Evolutionary conservation across 176 grass and related monocot species (phyloP).

Genomic region (Carex scoparia): DNA sequence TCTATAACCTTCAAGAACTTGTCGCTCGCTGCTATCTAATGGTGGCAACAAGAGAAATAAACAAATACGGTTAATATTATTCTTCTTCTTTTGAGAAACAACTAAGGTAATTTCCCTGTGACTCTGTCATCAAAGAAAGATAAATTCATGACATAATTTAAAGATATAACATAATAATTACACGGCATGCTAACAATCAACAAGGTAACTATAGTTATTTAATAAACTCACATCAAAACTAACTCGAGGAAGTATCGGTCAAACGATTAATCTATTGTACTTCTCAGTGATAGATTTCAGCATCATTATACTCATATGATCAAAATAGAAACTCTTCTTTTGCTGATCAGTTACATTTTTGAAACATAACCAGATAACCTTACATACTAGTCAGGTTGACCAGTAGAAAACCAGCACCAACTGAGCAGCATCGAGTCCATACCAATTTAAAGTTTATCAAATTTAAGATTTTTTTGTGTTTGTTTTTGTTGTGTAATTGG

Average conservation of each 20-base stretch:
- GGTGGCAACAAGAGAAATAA: not conserved
- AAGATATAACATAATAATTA: not conserved
- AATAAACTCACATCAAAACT: not conserved
- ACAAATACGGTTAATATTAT: not conserved
- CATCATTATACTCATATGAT: not conserved
- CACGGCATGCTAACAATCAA: not conserved
- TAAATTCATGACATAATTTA: not conserved
- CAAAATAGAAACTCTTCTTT: too few species aligned
- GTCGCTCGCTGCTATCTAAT: slow-evolving; percentile 66
- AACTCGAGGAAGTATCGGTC: not conserved
- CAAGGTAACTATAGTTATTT: not conserved
- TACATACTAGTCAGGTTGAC: too few species aligned
- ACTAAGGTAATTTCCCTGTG: not conserved
- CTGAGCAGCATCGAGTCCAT: too few species aligned
- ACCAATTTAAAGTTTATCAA: too few species aligned
- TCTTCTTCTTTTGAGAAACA: too few species aligned
- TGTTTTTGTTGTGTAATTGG: not conserved
- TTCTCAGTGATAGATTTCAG: not conserved
- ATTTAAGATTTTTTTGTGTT: not conserved
- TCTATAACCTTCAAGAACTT: slow-evolving; percentile 83
- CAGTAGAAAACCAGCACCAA: too few species aligned
- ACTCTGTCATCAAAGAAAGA: not conserved
- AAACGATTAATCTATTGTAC: not conserved
- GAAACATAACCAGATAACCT: too few species aligned
- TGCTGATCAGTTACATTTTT: too few species aligned